These are phyloP conservation scores for Aspergillus sp. DNA, from an alignment of 2,329 filamentous ascomycete species.

Conservation along the genomic window DNA sequence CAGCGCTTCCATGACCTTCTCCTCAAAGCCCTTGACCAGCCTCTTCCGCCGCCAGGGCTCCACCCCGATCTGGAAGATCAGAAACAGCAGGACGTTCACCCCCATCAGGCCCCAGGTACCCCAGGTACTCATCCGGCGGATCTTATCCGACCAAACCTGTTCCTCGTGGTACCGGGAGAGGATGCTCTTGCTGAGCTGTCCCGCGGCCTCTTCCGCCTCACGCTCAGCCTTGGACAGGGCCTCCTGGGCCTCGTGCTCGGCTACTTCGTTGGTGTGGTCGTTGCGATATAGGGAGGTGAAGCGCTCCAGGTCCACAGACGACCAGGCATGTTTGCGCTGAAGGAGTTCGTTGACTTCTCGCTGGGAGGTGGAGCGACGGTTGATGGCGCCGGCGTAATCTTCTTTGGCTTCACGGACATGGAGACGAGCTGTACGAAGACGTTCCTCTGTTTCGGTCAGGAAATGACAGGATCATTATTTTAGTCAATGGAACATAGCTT, in stretches of 20 bases:
- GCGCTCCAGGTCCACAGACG: conserved; percentile 75
- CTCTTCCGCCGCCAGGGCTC: conserved; percentile 83
- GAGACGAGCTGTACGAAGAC: conserved; percentile 48
- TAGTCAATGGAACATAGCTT: conserved; percentile 8
- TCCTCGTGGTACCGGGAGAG: conserved; percentile 93
- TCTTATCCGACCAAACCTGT: conserved; percentile 98
- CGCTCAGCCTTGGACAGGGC: conserved; percentile 67
- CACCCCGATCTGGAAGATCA: conserved; percentile 78
- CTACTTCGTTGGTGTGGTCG: conserved; percentile 87
- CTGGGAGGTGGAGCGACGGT: conserved; percentile 76
- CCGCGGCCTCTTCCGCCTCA: conserved; percentile 67
- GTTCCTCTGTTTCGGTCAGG: conserved; percentile 36
- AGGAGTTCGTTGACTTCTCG: conserved; percentile 91
- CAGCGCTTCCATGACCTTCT: conserved; percentile 61
- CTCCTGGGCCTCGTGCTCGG: conserved; percentile 64
- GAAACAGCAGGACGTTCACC: conserved; percentile 80
- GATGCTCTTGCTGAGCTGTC: conserved; percentile 71
- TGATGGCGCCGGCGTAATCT: conserved; percentile 73
- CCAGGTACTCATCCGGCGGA: conserved; percentile 93
- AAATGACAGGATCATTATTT: too few species aligned
- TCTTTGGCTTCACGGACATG: conserved; percentile 64
- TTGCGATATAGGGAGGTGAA: conserved; percentile 88
- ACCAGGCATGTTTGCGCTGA: conserved; percentile 90
- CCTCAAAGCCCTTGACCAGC: conserved; percentile 74
- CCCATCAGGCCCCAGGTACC: conserved; percentile 98